Evolutionary conservation across 352 stramenopile species (phyloP), one percentile per base, ranked within the genome.

Genomic region (Phytopythium litorale): DNA sequence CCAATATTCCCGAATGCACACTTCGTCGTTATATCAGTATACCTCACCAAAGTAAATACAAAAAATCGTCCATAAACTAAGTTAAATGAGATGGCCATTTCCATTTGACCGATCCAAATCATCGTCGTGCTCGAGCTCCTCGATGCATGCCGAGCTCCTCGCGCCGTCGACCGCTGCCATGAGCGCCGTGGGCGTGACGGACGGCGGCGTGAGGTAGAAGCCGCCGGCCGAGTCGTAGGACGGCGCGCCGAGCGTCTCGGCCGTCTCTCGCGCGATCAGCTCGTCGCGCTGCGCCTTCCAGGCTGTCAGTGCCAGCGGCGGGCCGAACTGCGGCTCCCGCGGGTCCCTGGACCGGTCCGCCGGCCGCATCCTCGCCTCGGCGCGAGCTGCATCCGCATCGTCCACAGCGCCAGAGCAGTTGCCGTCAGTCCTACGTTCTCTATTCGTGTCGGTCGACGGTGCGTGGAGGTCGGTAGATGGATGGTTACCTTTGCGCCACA

Each of bases 221-320:
- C 18, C 56, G 35, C 25, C 25, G 37, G 37, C 28, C 21, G 54
- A 33, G 37, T 49, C 42, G 21, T 40, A 52, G n/a, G 54, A n/a
- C 13, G 35, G 52, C 21, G 37, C 43, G 25, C 45, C 65, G n/a
- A 61, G 51, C 9, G 21, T 48, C 33, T 72, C 65, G 52, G 68
- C 43, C 53, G 56, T 59, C 60, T 76, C 59, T 19, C 71, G 72
- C 58, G 63, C 56, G 48, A 71, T 65, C 12, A 66, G 50, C 30
- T 73, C 67, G 2, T 60, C 66, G 3, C 66, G 51, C 25, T 71
- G 62, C 52, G 66, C 70, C 40, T 74, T 75, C 70, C 70, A 78
- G 46, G 64, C 70, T 28, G 74, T 67, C 5, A 72, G 63, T 57
- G 63, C 67, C 45, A 73, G 58, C 51, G 66, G 18, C 30, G 66